Evolutionary conservation across 2,329 filamentous ascomycete species (phyloP).

Genomic region (Fusarium burgessii): DNA sequence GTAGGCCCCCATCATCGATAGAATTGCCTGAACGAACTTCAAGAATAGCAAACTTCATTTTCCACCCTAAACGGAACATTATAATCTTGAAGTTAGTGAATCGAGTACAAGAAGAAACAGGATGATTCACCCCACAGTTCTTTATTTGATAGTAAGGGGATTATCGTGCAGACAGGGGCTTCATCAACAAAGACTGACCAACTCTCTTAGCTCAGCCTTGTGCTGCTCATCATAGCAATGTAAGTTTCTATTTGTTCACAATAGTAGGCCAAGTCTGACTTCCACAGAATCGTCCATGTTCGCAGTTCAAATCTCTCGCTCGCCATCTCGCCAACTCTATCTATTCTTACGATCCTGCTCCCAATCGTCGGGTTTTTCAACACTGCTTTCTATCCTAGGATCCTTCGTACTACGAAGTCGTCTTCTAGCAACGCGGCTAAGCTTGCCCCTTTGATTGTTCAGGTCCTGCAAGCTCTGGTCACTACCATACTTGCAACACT

Average conservation of each 20-base stretch:
- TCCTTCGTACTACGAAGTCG: conserved; percentile 45
- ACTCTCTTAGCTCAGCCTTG: conserved; percentile 43
- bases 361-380: conserved; percentile 56
- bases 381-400: conserved; percentile 51
- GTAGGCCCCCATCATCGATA: conserved; percentile 7
- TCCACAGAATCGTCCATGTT: conserved; percentile 55
- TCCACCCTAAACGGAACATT: background rate
- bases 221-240: conserved; percentile 51
- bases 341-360: conserved; percentile 55
- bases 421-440: conserved; percentile 36
- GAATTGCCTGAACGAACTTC: background rate
- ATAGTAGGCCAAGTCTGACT: background rate
- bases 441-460: conserved; percentile 52
- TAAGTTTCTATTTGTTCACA: conserved; percentile 20
- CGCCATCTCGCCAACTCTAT: conserved; percentile 52
- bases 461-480: conserved; percentile 57
- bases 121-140: conserved; percentile 47
- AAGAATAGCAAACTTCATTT: background rate
- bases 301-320: conserved; percentile 55
- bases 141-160: conserved; percentile 49
- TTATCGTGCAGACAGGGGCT: background rate
- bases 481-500: conserved; percentile 60
- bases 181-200: background rate
- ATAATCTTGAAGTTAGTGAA: background rate
- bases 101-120: background rate